A percentile compares a stretch with the other conserved stretches of the same genome.
Evolutionary conservation across 345 rosid genomes (phyloP).

Genomic region (Linum trigynum): DNA sequence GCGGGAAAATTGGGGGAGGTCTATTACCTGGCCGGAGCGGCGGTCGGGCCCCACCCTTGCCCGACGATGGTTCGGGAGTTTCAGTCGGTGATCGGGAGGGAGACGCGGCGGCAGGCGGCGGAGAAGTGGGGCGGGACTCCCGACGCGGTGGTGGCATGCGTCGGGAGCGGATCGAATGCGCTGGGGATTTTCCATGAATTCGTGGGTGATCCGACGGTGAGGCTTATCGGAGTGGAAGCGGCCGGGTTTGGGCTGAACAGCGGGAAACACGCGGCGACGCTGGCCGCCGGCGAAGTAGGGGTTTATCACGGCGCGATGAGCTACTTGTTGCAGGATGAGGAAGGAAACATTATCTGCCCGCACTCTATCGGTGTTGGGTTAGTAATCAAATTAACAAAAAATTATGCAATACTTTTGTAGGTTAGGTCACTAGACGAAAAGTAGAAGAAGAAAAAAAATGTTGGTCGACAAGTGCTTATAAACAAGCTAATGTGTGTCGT

Average conservation of each 20-base stretch:
- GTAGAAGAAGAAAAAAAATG: background rate
- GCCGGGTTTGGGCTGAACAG: slow-evolving; percentile 74
- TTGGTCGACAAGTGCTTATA: too few relatives aligned
- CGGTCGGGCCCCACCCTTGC: slow-evolving; percentile 79
- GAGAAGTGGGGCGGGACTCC: slow-evolving; percentile 87
- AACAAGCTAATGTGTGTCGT: background rate
- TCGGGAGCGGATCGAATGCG: slow-evolving; percentile 84
- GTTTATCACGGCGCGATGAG: slow-evolving; percentile 82
- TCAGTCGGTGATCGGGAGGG: slow-evolving; percentile 77
- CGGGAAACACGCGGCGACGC: slow-evolving; percentile 69
- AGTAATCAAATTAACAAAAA: slow-evolving; percentile 3
- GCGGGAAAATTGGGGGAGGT: slow-evolving; percentile 32
- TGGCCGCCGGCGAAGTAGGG: slow-evolving; percentile 67
- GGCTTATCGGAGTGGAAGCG: slow-evolving; percentile 74
- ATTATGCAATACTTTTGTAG: background rate
- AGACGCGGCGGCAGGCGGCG: slow-evolving; percentile 66
- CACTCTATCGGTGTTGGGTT: slow-evolving; percentile 67
- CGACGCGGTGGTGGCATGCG: slow-evolving; percentile 66
- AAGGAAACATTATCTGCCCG: slow-evolving; percentile 56
- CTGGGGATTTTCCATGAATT: slow-evolving; percentile 76
- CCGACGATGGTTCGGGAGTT: slow-evolving; percentile 75
- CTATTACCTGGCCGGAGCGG: slow-evolving; percentile 51
- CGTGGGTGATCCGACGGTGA: slow-evolving; percentile 46
- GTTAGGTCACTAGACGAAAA: background rate
- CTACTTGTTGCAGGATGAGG: slow-evolving; percentile 62